Evolutionary conservation across 2,329 filamentous ascomycete genomes (phyloP), one percentile per base, ranked within the genome.

Genomic region (Aspergillus sp.): DNA sequence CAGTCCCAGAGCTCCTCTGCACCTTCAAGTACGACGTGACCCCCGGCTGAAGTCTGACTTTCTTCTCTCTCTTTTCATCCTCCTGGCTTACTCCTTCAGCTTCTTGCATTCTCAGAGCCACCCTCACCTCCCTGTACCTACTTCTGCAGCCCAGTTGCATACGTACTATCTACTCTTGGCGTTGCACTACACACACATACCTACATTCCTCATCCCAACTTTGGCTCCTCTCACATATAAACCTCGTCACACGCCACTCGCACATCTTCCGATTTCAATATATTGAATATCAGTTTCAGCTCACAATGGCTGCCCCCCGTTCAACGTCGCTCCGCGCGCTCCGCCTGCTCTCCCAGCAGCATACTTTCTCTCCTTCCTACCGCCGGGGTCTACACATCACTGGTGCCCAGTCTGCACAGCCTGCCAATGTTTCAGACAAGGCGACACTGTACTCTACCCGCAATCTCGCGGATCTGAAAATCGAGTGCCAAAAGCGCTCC

Each of bases 341-440:
- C 37, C 76, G 77, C 64, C 66, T 73, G 62, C 72, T 80, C 21
- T 74, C 75, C 6, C 71, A 75, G 62, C 72, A 76, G 49, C 66
- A 68, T 55, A 65, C 64, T 8, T 65, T 70, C 45, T 64, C 67
- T 23, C 69, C 76, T 23, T 59, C 64, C 55, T 61, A 71, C 57
- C 76, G 75, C 64, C 84, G 85, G 64, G 71, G 73, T 56, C 79
- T 87, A 50, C 82, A 84, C 74, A 85, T 86, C 76, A 87, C 85
- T 37, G 84, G 84, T 55, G 80, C 81, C 40, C 78, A 84, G 27
- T 84, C 83, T 51, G 84, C 81, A 60, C 67, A 83, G 75, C 63
- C 77, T 70, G 66, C 74, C 77, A 73, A 77, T 72, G 66, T 80
- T 66, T 69, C 78, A 33, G 82, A 84, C 64, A 81, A 80, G 65